phyloP scores from a whole-genome alignment of 2,329 filamentous ascomycete genomes.

The Aspergillus latus region DNA sequence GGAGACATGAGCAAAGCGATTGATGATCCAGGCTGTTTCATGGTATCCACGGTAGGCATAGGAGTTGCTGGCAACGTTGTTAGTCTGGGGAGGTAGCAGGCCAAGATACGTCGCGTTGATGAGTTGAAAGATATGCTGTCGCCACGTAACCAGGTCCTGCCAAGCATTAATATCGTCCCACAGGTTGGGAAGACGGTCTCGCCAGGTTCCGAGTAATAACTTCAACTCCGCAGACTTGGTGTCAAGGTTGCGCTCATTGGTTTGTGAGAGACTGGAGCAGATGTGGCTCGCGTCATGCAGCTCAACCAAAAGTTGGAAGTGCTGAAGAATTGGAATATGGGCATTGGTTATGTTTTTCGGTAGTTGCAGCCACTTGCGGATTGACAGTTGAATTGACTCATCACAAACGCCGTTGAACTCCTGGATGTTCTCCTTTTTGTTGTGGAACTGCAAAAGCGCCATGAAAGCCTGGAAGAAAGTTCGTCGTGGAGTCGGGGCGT shows the following conservation, averaged over 20 bases:
- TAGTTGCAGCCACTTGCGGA: constrained; percentile 98
- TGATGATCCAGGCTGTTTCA: constrained; percentile 99
- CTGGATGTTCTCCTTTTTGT: constrained; percentile 73
- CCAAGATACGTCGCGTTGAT: constrained; percentile 93
- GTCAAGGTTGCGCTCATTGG: constrained; percentile 81
- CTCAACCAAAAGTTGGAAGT: constrained; percentile 97
- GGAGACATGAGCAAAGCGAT: constrained; percentile 95
- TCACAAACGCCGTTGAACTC: constrained; percentile 92
- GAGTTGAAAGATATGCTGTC: constrained; percentile 96
- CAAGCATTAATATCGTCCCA: constrained; percentile 99
- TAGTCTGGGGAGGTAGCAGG: constrained; percentile 74
- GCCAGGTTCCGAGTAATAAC: constrained; percentile 88
- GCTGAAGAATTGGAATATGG: constrained; percentile 90
- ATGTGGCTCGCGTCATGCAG: constrained; percentile 97
- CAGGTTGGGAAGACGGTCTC: constrained; percentile 90
- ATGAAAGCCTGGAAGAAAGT: constrained; percentile 99
- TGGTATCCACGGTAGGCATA: constrained; percentile 97
- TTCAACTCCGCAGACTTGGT: constrained; percentile 95
- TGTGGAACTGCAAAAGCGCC: constrained; percentile 89
- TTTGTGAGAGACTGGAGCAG: constrained; percentile 83
- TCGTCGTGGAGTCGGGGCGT: constrained; percentile 88
- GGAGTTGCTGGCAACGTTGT: constrained; percentile 82
- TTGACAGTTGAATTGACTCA: constrained; percentile 94
- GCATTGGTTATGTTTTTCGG: constrained; percentile 90
- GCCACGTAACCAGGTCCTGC: constrained; percentile 99